These are phyloP conservation scores for Teunomyces pallodes DNA, from an alignment of 805 yeast genomes.

Conservation along the genomic window DNA sequence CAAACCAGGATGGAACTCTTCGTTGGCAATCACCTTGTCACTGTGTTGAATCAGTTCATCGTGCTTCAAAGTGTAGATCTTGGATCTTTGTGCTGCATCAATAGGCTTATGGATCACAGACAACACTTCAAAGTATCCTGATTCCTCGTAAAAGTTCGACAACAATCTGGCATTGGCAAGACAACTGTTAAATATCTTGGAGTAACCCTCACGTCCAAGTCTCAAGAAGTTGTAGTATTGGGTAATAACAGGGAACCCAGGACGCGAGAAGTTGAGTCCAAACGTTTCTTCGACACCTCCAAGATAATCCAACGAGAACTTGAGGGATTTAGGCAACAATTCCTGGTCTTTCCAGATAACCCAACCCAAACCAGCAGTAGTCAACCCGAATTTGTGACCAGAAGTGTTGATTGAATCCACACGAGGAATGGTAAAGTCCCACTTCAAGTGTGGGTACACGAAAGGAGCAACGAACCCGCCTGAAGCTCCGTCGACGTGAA, in stretches of 20 bases:
- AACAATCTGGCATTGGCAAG: slow-evolving; percentile 71
- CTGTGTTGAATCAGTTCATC: slow-evolving; percentile 7
- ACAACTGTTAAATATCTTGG: slow-evolving; percentile 57
- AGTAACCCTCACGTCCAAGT: slow-evolving; percentile 72
- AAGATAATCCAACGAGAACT: slow-evolving; percentile 76
- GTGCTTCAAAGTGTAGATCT: slow-evolving; percentile 16
- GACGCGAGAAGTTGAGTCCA: slow-evolving; percentile 85
- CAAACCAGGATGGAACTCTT: slow-evolving; percentile 65
- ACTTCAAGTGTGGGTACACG: slow-evolving; percentile 65
- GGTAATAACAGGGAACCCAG: slow-evolving; percentile 87
- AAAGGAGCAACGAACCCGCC: slow-evolving; percentile 92
- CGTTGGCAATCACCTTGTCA: slow-evolving; percentile 28
- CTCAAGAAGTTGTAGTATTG: slow-evolving; percentile 80
- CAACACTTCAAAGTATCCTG: slow-evolving; percentile 66
- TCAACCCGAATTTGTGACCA: slow-evolving; percentile 90
- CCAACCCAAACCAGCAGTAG: slow-evolving; percentile 93
- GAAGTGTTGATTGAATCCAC: slow-evolving; percentile 85
- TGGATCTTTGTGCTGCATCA: slow-evolving; percentile 19
- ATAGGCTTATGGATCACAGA: slow-evolving; percentile 71
- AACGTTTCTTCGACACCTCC: slow-evolving; percentile 89
- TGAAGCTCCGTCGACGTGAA: slow-evolving; percentile 92
- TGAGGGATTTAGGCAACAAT: slow-evolving; percentile 66
- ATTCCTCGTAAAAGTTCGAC: slow-evolving; percentile 58
- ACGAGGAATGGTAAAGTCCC: slow-evolving; percentile 81
- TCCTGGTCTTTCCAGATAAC: slow-evolving; percentile 70